A percentile compares a stretch with the other conserved stretches of the same genome.
Conservation (phyloP, 2,329 filamentous ascomycete genomes). For the Ramularia collo-cygni region DNA sequence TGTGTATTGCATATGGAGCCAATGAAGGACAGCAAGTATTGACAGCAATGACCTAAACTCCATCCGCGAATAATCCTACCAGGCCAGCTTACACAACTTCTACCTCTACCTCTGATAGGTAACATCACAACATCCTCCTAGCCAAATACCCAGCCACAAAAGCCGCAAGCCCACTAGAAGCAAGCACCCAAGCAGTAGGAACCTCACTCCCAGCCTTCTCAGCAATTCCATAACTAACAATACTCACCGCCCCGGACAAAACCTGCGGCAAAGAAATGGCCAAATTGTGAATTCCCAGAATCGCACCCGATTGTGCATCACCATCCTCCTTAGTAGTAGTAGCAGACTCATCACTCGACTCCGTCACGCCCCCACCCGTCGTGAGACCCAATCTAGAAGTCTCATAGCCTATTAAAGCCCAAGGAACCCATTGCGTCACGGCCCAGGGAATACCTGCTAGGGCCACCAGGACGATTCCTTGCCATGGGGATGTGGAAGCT, state of each 20-base stretch:
- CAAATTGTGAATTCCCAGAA: constrained; percentile 18
- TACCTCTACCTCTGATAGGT: no score
- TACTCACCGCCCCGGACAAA: constrained; percentile 11
- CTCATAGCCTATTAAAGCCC: constrained; percentile 15
- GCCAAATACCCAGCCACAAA: constrained; percentile 14
- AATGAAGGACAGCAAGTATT: no score
- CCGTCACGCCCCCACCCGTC: constrained; percentile 1
- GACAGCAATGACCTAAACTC: no score
- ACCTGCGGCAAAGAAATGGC: constrained; percentile 19
- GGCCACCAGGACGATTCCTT: constrained; percentile 16
- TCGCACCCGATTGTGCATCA: constrained; percentile 13
- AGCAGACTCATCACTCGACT: constrained; percentile 4
- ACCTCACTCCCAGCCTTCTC: constrained; percentile 14
- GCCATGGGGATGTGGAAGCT: constrained; percentile 14
- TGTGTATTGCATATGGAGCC: no score
- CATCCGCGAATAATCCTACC: no score
- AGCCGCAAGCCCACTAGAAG: constrained; percentile 14
- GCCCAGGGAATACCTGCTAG: constrained; percentile 15
- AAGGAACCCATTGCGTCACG: constrained; percentile 18
- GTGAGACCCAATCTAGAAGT: constrained; percentile 11
- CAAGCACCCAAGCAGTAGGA: constrained; percentile 16
- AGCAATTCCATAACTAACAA: constrained; percentile 13
- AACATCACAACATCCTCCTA: constrained; percentile 9
- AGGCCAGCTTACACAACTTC: no score
- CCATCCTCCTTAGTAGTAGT: background rate